These are phyloP conservation scores for Pseudisothecium myosuroides DNA, from an alignment of 225 moss, liverwort and hornwort genomes.

Conservation along the genomic window DNA sequence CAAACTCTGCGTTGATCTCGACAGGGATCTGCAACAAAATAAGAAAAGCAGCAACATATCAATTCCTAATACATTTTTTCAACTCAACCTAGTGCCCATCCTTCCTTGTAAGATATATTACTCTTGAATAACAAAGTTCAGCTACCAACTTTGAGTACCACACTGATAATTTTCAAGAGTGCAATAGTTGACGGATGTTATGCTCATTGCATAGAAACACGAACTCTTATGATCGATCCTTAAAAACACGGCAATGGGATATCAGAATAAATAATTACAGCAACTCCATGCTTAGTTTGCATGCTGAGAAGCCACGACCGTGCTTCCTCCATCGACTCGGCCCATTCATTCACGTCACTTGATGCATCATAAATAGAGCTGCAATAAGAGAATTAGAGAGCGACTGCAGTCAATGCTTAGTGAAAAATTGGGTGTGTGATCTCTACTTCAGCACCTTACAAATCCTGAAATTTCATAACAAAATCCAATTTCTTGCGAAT, in stretches of 20 bases:
- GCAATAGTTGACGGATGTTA: not conserved
- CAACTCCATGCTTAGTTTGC: slow-evolving; percentile 61
- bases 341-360: slow-evolving; percentile 56
- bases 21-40: slow-evolving; percentile 46
- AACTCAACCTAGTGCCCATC: not conserved
- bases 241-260: not conserved
- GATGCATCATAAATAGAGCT: slow-evolving; percentile 74
- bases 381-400: not conserved
- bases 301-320: slow-evolving; percentile 42
- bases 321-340: slow-evolving; percentile 49
- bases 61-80: not conserved
- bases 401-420: not conserved
- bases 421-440: not conserved
- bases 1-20: slow-evolving; percentile 71
- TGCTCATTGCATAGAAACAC: not conserved
- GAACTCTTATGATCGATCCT: not conserved
- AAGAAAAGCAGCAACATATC: not conserved
- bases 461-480: not conserved
- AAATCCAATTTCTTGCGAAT: not conserved
- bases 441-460: not conserved
- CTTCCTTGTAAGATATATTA: not conserved
- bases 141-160: not conserved
- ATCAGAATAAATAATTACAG: slow-evolving; percentile 13
- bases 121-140: not conserved
- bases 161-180: not conserved